Evolutionary conservation across 495 filamentous ascomycete species (phyloP), one percentile per base, ranked within the genome.

Genomic region (Tuber umbilicatum): DNA sequence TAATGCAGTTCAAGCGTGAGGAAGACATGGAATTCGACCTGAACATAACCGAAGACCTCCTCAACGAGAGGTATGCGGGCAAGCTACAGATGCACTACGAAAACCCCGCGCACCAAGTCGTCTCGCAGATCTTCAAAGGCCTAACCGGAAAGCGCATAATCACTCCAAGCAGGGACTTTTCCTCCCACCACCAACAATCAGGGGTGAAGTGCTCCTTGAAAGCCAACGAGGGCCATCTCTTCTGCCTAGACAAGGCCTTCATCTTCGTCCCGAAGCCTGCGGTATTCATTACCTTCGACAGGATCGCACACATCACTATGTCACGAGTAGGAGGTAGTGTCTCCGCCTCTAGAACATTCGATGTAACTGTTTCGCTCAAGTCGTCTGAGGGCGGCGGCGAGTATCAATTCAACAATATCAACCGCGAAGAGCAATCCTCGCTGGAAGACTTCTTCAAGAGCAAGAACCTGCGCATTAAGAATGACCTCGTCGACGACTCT

Each of bases 131-230:
- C 75, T 98, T 99, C 88, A 91, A 91, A 75, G 96, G 96, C 3
- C 84, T 99, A 42, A 91, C 94, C 1, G 93, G 93, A 73, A 97
- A 97, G 88, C 97, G 94, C 85, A 89, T 99, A 70, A 93, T 91
- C 43, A 91, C 91, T 70, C 96, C 96, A 0, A 97, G 95, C 17
- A 94, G 93, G 83, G 94, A 97, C 84, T 99, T 99, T 84, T 86
- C 88, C 79, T 93, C 91, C 78, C 95, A 98, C 85, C 93, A 97
- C 83, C 88, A 92, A 72, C 94, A 97, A 84, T 92, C 90, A 77
- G 96, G 96, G 55, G 95, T 98, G 83, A 99, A 99, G 84, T 99
- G 96, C 85, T 97, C 95, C 19, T 96, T 98, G 86, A 99, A 99
- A 84, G 96, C 96, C 70, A 97, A 94, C 82, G 96, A 99, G 83